phyloP scores from a whole-genome alignment of 495 filamentous ascomycete genomes.

The Penicillium herquei region DNA sequence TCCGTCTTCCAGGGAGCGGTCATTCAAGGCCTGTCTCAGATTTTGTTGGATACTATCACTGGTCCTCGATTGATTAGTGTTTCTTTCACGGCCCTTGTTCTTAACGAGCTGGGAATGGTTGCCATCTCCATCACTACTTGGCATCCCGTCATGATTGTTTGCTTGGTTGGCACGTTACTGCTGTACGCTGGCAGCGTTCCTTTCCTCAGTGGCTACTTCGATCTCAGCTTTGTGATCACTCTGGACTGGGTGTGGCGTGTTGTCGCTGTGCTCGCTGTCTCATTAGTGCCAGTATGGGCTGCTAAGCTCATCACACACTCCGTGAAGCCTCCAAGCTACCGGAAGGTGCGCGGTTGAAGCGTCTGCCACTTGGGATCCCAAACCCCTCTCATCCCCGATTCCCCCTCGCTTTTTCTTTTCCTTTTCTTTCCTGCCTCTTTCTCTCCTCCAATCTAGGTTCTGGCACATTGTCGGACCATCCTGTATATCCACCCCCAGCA shows the following conservation, averaged over 20 bases:
- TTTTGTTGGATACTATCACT: slow-evolving; percentile 72
- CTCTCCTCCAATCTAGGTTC: slow-evolving; percentile 1
- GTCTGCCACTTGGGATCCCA: background rate
- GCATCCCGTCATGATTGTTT: slow-evolving; percentile 91
- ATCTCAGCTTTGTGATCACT: slow-evolving; percentile 74
- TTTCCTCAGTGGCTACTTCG: slow-evolving; percentile 87
- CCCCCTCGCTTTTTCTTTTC: background rate
- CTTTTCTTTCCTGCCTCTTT: slow-evolving; percentile 2
- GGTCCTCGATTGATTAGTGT: slow-evolving; percentile 79
- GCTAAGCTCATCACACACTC: slow-evolving; percentile 79
- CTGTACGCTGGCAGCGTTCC: slow-evolving; percentile 82
- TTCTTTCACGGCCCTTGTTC: slow-evolving; percentile 84
- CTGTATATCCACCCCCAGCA: slow-evolving; percentile 18
- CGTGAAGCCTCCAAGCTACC: slow-evolving; percentile 89
- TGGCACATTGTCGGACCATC: background rate
- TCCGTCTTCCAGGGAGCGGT: slow-evolving; percentile 92
- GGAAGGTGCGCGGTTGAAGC: slow-evolving; percentile 81
- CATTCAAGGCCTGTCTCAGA: slow-evolving; percentile 88
- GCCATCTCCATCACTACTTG: slow-evolving; percentile 94
- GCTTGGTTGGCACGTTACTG: slow-evolving; percentile 74
- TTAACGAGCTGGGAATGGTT: slow-evolving; percentile 97
- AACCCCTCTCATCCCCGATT: no score
- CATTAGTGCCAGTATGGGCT: slow-evolving; percentile 80
- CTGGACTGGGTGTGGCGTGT: slow-evolving; percentile 89
- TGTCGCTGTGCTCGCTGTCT: slow-evolving; percentile 70